Conservation (phyloP, 2,329 filamentous ascomycete species). For the Sporothrix humicola region DNA sequence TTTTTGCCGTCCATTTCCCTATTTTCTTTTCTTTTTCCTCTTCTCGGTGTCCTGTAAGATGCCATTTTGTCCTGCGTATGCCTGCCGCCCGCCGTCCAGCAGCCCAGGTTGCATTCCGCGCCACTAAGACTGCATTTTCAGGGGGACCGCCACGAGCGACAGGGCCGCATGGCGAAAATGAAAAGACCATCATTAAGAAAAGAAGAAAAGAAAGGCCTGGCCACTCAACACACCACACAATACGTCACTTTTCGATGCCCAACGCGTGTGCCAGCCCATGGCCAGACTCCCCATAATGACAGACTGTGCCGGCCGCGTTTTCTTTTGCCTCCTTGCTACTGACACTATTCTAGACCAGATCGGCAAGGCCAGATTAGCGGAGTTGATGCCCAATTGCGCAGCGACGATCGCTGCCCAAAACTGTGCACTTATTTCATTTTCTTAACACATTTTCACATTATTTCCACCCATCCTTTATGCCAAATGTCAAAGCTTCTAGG, state of each 20-base stretch:
- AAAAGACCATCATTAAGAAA: too few species aligned
- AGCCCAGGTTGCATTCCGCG: slow-evolving; percentile 6
- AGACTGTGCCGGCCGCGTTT: too few species aligned
- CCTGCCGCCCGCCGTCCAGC: background rate
- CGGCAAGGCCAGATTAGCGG: background rate
- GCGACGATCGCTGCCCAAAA: slow-evolving; percentile 18
- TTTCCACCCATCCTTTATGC: background rate
- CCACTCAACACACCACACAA: background rate
- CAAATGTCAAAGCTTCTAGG: background rate
- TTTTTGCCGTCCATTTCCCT: background rate
- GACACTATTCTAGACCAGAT: background rate
- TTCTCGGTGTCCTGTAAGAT: background rate
- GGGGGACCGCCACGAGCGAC: slow-evolving; percentile 15
- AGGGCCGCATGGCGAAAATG: background rate
- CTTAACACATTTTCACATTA: background rate
- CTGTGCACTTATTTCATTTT: slow-evolving; percentile 4
- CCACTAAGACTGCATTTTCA: slow-evolving; percentile 2
- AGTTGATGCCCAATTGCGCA: slow-evolving; percentile 7
- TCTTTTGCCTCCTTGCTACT: background rate
- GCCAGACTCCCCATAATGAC: background rate
- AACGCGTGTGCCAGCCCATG: background rate
- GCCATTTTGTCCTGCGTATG: background rate
- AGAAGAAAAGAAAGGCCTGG: background rate
- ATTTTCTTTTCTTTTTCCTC: background rate
- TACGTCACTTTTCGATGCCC: slow-evolving; percentile 9